Base-by-base conservation (phyloP, 1,284 basidiomycete genomes). In the Rhodotorula sp. region DNA sequence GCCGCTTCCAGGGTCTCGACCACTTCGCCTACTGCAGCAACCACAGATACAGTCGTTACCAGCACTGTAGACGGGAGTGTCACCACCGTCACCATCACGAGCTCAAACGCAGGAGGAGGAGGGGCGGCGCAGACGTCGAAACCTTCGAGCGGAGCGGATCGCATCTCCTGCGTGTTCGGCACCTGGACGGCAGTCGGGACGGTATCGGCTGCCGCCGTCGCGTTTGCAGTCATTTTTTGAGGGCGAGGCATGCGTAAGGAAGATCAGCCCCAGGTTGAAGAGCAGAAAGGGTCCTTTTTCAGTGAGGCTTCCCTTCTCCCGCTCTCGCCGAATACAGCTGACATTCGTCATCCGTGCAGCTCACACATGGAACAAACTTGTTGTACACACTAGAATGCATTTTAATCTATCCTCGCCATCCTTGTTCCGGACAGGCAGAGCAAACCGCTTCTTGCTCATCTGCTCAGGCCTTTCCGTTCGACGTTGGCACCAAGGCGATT, bases 41-140 rank as follows among this genome's bases (percentile, higher is more conserved):
- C 24, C 7, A 37, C 51, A 0, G 57, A 56, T 29, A 46, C 29
- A 12, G 44, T 59, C 48, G 56, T 67, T 4, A 62, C 66, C 10
- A 54, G 44, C 14, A 62, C 61, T 2, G 61, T 63, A 12, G 53
- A 48, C 45, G 60, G 66, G 15, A 71, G 69, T 37, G 53, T 62
- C 18, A 46, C 69, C 44, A 64, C 66, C 4, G 33, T 64, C n/a
- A 70, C 66, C 5, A 26, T 64, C 4, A 70, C 69, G 29, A 67
- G n/a, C 49, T 56, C 60, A 17, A 7, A 8, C 46, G 24, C 29
- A 15, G 29, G 24, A 15, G 51, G n/a, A 12, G 53, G 26, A 26
- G 53, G 26, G 6, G 20, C 20, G 14, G 26, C 26, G 15, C 53
- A 26, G 53, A 54, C 53, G 14, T n/a, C 26, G 26, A 54, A 42